A percentile compares a stretch with the other conserved stretches of the same genome.
These are phyloP conservation scores for Thraustochytrium striatum DNA, from an alignment of 352 stramenopile species.

Conservation along the genomic window DNA sequence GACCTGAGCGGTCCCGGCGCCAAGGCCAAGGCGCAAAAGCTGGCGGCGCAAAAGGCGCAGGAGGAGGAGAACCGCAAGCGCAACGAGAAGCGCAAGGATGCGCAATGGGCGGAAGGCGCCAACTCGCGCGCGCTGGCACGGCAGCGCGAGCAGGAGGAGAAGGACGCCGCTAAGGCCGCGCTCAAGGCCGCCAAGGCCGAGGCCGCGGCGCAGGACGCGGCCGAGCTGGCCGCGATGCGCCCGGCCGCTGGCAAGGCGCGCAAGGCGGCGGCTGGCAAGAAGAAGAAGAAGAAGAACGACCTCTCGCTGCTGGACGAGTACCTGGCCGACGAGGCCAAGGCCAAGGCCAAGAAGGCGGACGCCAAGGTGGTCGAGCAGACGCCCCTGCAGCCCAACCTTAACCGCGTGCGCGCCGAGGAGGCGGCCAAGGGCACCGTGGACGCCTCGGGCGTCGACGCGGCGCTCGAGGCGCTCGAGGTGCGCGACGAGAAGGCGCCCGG, in stretches of 20 bases:
- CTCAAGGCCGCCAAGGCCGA: slow-evolving; percentile 18
- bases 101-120: slow-evolving; percentile 30
- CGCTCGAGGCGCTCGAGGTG: background rate
- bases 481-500: slow-evolving; percentile 1
- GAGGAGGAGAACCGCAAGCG: background rate
- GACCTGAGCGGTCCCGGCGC: slow-evolving; percentile 4
- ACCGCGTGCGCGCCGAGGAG: slow-evolving; percentile 15
- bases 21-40: slow-evolving; percentile 51
- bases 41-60: slow-evolving; percentile 13
- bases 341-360: slow-evolving; percentile 12
- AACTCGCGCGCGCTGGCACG: slow-evolving; percentile 1
- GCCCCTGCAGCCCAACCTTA: slow-evolving; percentile 12
- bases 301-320: slow-evolving; percentile 11
- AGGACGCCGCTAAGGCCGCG: slow-evolving; percentile 13
- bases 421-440: background rate
- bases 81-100: slow-evolving; percentile 10
- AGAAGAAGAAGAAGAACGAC: slow-evolving; percentile 45
- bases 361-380: background rate
- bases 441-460: background rate
- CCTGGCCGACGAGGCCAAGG: slow-evolving; percentile 30
- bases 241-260: slow-evolving; percentile 36
- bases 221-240: slow-evolving; percentile 21
- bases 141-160: slow-evolving; percentile 22
- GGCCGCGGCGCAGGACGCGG: slow-evolving; percentile 9
- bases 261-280: slow-evolving; percentile 36